These are phyloP conservation scores for Vaccinium myrtillus DNA, from an alignment of 148 eudicot genomes.

Conservation along the genomic window DNA sequence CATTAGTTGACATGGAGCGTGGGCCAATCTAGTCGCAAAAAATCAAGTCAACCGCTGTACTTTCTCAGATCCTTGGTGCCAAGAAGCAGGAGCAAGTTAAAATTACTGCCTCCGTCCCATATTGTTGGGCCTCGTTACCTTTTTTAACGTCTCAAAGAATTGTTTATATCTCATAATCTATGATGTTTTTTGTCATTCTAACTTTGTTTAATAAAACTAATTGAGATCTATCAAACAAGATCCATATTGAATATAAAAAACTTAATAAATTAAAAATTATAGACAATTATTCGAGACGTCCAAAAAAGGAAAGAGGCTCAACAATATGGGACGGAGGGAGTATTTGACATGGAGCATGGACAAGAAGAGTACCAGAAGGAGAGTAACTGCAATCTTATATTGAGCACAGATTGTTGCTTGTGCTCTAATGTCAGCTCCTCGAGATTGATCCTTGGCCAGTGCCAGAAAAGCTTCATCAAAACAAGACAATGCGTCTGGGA, in stretches of 20 bases:
- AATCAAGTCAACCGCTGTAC: background rate
- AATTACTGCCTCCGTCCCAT: background rate
- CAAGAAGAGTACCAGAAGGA: slow-evolving; percentile 65
- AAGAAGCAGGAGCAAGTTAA: slow-evolving; percentile 7
- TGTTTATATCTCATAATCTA: too few relatives aligned
- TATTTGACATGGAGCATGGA: background rate
- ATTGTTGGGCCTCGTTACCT: too few relatives aligned
- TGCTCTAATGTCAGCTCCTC: slow-evolving; percentile 90
- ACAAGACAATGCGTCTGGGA: slow-evolving; percentile 95
- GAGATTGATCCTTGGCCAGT: slow-evolving; percentile 93
- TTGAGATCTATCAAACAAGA: too few relatives aligned
- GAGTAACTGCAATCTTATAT: slow-evolving; percentile 94
- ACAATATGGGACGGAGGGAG: too few relatives aligned
- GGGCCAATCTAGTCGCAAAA: background rate
- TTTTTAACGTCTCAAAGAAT: too few relatives aligned
- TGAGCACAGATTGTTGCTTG: slow-evolving; percentile 99
- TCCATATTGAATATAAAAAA: too few relatives aligned
- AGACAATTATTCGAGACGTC: too few relatives aligned
- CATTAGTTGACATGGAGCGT: background rate
- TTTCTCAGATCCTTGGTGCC: background rate
- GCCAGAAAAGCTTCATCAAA: slow-evolving; percentile 98
- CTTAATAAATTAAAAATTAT: too few relatives aligned
- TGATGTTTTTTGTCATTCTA: too few relatives aligned
- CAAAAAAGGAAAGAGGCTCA: too few relatives aligned
- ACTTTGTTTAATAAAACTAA: too few relatives aligned